phyloP scores from a whole-genome alignment of 768 basidiomycete genomes.

The Lentinula boryana region DNA sequence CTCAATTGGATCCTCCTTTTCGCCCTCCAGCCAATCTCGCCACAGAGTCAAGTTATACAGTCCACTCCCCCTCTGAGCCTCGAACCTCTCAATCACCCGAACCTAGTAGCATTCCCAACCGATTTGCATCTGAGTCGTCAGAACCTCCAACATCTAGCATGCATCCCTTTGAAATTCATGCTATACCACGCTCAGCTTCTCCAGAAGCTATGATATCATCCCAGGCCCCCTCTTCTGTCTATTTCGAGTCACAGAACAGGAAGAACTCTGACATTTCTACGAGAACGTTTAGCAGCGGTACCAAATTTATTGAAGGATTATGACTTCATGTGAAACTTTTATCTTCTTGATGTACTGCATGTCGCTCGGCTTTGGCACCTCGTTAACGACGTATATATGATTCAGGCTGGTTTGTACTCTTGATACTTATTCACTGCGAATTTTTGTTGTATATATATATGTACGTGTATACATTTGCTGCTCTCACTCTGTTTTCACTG shows the following conservation, averaged over 20 bases:
- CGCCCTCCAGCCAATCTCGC: constrained; percentile 15
- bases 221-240: constrained; percentile 10
- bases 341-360: background rate
- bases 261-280: constrained; percentile 17
- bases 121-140: constrained; percentile 18
- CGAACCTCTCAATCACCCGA: background rate
- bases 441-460: background rate
- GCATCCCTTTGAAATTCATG: background rate
- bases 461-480: background rate
- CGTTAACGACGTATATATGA: background rate
- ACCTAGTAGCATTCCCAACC: constrained; percentile 8
- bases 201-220: constrained; percentile 12
- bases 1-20: background rate
- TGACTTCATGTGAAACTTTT: background rate
- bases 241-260: constrained; percentile 13
- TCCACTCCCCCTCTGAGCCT: constrained; percentile 20
- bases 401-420: background rate
- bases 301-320: constrained; percentile 38
- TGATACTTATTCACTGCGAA: background rate
- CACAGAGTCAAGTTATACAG: constrained; percentile 23
- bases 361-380: background rate
- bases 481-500: too few relatives aligned
- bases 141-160: constrained; percentile 10
- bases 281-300: constrained; percentile 37
- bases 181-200: constrained; percentile 16